A percentile compares a stretch with the other conserved stretches of the same genome.
Conservation (phyloP, 768 basidiomycete genomes). For the Rhodosporidiobolus sp. region DNA sequence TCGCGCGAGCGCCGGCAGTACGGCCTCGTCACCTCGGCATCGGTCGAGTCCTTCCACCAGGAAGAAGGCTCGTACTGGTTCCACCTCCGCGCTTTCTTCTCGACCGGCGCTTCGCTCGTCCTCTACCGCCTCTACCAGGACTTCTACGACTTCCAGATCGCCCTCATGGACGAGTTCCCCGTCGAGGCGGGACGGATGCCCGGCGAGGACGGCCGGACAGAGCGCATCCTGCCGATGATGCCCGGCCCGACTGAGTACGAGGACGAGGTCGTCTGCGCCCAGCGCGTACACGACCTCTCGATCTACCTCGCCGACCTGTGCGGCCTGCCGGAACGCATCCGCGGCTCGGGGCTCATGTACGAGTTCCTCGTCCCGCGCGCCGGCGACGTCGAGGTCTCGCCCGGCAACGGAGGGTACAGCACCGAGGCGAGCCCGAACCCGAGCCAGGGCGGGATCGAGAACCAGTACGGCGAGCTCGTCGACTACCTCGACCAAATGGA, state of each 20-base stretch:
- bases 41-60: slow-evolving; percentile 93
- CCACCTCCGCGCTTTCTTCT: slow-evolving; percentile 78
- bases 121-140: slow-evolving; percentile 95
- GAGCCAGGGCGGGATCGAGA: slow-evolving; percentile 36
- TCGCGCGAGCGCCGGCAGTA: slow-evolving; percentile 40
- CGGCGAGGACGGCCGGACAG: slow-evolving; percentile 35
- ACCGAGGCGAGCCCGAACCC: slow-evolving; percentile 24
- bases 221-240: slow-evolving; percentile 89
- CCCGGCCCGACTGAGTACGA: slow-evolving; percentile 85
- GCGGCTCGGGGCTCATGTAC: slow-evolving; percentile 74
- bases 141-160: slow-evolving; percentile 95
- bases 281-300: slow-evolving; percentile 76
- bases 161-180: slow-evolving; percentile 79
- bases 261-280: slow-evolving; percentile 75
- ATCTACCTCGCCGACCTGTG: slow-evolving; percentile 81
- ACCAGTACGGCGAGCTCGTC: slow-evolving; percentile 44
- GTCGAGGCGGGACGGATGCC: slow-evolving; percentile 77
- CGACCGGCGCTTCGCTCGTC: slow-evolving; percentile 63
- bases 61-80: slow-evolving; percentile 98
- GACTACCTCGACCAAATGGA: slow-evolving; percentile 45
- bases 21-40: slow-evolving; percentile 79
- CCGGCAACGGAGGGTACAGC: slow-evolving; percentile 4
- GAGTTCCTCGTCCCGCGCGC: slow-evolving; percentile 78
- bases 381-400: slow-evolving; percentile 53
- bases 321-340: slow-evolving; percentile 71